phyloP scores from a whole-genome alignment of 2,329 filamentous ascomycete species.

The Aspergillus clavatus region DNA sequence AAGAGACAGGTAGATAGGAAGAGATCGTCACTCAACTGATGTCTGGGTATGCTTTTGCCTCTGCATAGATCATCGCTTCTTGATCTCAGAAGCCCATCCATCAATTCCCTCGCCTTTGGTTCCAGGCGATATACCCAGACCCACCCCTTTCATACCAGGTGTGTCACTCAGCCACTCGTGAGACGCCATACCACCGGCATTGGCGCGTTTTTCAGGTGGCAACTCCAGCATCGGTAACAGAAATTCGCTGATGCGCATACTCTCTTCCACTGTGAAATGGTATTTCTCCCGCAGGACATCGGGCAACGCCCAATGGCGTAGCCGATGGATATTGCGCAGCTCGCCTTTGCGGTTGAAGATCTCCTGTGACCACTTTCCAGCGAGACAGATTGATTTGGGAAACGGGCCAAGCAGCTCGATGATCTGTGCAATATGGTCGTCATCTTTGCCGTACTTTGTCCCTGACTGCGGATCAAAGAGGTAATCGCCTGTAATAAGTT shows the following conservation, averaged over 20 bases:
- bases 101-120: constrained; percentile 88
- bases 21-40: constrained; percentile 25
- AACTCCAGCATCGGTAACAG: constrained; percentile 87
- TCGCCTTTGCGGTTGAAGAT: constrained; percentile 98
- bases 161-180: constrained; percentile 80
- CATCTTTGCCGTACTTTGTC: constrained; percentile 98
- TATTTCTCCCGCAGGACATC: constrained; percentile 96
- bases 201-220: constrained; percentile 80
- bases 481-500: constrained; percentile 96
- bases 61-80: constrained; percentile 57
- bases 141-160: constrained; percentile 77
- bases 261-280: constrained; percentile 82
- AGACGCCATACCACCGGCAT: constrained; percentile 90
- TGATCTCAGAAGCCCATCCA: constrained; percentile 85
- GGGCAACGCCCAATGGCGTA: constrained; percentile 91
- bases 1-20: constrained; percentile 13
- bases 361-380: constrained; percentile 95
- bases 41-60: constrained; percentile 4
- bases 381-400: constrained; percentile 83
- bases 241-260: constrained; percentile 73
- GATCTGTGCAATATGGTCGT: constrained; percentile 98
- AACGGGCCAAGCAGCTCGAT: constrained; percentile 94
- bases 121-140: constrained; percentile 70
- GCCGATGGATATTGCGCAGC: constrained; percentile 90
- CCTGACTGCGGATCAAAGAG: constrained; percentile 97